Conservation (phyloP, 2,329 filamentous ascomycete species). For the Bertia moriformis region DNA sequence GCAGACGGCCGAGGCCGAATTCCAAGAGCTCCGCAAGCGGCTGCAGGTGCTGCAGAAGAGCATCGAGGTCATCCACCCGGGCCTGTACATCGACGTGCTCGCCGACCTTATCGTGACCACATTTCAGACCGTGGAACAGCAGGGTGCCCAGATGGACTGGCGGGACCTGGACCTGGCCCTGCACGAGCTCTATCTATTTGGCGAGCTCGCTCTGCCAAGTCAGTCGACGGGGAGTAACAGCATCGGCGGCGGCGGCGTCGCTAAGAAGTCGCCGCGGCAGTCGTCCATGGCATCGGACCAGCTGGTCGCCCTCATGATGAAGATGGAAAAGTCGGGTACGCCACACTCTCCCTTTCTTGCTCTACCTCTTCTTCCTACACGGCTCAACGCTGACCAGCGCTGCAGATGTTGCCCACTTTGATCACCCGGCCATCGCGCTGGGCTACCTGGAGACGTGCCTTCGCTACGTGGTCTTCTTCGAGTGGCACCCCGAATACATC, state of each 20-base stretch:
- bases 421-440: slow-evolving; percentile 78
- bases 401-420: slow-evolving; percentile 69
- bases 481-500: slow-evolving; percentile 67
- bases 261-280: slow-evolving; percentile 77
- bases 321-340: slow-evolving; percentile 84
- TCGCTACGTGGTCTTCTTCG: slow-evolving; percentile 84
- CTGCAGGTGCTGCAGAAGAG: slow-evolving; percentile 85
- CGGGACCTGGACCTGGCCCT: slow-evolving; percentile 85
- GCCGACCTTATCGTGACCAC: slow-evolving; percentile 79
- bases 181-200: slow-evolving; percentile 90
- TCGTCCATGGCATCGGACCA: slow-evolving; percentile 67
- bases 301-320: slow-evolving; percentile 81
- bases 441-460: slow-evolving; percentile 99
- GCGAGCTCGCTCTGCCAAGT: slow-evolving; percentile 80
- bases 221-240: too few species aligned
- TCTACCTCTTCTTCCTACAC: too few species aligned
- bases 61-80: slow-evolving; percentile 76
- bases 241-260: slow-evolving; percentile 69
- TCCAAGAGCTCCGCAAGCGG: slow-evolving; percentile 82
- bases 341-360: slow-evolving; percentile 8
- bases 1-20: slow-evolving; percentile 91
- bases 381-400: slow-evolving; percentile 1
- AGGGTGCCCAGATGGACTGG: slow-evolving; percentile 72
- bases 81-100: slow-evolving; percentile 74
- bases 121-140: slow-evolving; percentile 65